Conservation (phyloP, 345 rosid genomes). For the Eutrema heterophyllum region DNA sequence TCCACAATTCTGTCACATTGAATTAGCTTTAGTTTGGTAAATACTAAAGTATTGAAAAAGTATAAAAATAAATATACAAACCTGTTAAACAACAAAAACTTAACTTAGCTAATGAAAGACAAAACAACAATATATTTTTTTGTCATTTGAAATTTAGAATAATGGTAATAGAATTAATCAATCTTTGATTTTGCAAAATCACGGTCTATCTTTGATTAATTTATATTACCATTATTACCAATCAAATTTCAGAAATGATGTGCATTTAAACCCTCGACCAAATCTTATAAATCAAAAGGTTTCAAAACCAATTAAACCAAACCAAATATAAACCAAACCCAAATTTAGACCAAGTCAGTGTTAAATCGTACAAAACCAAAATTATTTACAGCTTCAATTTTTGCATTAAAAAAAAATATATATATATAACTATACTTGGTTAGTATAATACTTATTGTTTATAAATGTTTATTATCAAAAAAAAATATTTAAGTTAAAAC, state of each 20-base stretch:
- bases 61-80: not conserved
- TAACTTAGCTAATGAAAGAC: not conserved
- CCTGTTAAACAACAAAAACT: not conserved
- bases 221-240: not conserved
- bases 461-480: not conserved
- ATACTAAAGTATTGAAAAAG: not conserved
- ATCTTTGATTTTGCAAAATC: not conserved
- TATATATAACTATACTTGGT: not conserved
- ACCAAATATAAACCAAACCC: too few species aligned
- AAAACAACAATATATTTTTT: not conserved
- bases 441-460: not conserved
- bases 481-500: not conserved
- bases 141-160: not conserved
- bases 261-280: not conserved
- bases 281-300: not conserved
- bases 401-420: not conserved
- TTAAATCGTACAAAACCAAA: not conserved
- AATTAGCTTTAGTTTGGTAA: not conserved
- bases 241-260: not conserved
- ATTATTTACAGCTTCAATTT: not conserved
- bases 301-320: not conserved
- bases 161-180: not conserved
- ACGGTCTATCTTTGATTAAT: too few species aligned
- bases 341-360: not conserved
- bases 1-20: not conserved